Base-by-base conservation (phyloP, 805 yeast species). In the Candida lessepsii region DNA sequence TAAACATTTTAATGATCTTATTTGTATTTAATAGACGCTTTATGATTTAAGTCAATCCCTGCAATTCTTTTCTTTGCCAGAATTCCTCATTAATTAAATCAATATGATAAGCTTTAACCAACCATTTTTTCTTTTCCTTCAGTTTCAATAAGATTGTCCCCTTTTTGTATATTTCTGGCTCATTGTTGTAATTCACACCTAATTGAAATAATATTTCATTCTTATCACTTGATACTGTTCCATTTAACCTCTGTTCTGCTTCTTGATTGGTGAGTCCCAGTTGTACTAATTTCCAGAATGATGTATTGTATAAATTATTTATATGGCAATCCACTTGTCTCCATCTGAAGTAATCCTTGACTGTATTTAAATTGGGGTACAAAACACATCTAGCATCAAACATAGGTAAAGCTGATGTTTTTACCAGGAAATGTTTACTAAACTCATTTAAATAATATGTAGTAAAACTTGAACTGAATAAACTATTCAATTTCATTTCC, bases 321-420 rank as follows among this genome's bases (percentile, higher is more conserved):
- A 93, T 93, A 63, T 93, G 99, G 37, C 93, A 93, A 57, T 93
- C 99, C 1, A 83, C 98, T 57, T 87, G 97, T 49, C 99, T 74
- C 99, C 99, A 93, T 41, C 85, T 68, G 48, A 93, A 75, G 57
- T 93, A 93, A 59, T 91, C 98, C 41, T 86, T 70, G 1, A 91
- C 68, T 1, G 69, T 63, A 4, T 65, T 52, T 13, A 67, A 48
- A 40, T 73, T 78, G 0, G 99, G 99, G 51, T 93, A 93, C 1
- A 79, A 63, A 7, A 93, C 93, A 2, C 95, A 95, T 34, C 99
- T 67, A 0, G 95, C 89, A 60, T 93, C 99, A 59, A 93, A 93
- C 11, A 85, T 80, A 0, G 99, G 98, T 25, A 91, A 57, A 43
- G 81, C 71, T 10, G 68, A 74, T 1, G 67, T 40, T 9, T 52